Percentiles rank a stretch among this genome's conserved stretches.
Evolutionary conservation across 2,329 filamentous ascomycete species (phyloP).

Genomic region (Periconia sp.): DNA sequence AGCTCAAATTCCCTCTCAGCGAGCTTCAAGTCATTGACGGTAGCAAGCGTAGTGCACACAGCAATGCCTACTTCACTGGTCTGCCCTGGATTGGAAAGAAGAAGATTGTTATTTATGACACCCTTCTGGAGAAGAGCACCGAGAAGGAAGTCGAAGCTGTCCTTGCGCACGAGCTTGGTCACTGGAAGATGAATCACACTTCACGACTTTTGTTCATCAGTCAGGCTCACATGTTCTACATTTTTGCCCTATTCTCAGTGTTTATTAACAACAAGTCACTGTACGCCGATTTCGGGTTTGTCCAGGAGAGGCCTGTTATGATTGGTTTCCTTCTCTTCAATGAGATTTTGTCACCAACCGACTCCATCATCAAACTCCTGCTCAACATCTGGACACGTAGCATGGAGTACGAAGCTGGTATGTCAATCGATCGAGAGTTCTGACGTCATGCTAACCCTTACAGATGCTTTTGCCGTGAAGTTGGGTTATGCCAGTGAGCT

Average conservation of each 20-base stretch:
- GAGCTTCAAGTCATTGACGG: conserved; percentile 95
- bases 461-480: conserved; percentile 78
- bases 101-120: conserved; percentile 99
- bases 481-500: conserved; percentile 85
- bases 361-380: conserved; percentile 88
- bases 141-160: conserved; percentile 93
- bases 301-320: conserved; percentile 81
- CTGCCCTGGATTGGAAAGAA: conserved; percentile 89
- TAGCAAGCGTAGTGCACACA: conserved; percentile 83
- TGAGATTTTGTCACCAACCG: conserved; percentile 91
- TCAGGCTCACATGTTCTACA: conserved; percentile 91
- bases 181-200: conserved; percentile 96
- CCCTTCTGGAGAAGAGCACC: conserved; percentile 91
- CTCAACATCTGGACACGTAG: conserved; percentile 95
- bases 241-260: conserved; percentile 93
- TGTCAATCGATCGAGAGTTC: conserved; percentile 5
- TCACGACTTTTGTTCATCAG: conserved; percentile 82
- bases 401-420: conserved; percentile 93
- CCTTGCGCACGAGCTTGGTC: conserved; percentile 90
- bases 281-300: conserved; percentile 89
- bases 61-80: conserved; percentile 94
- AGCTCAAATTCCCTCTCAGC: conserved; percentile 86
- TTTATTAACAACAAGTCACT: conserved; percentile 95
- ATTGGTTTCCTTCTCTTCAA: conserved; percentile 98
- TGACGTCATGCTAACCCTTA: conserved; percentile 20